Base-by-base conservation (phyloP, 2,329 filamentous ascomycete genomes). In the Colletotrichum endophyticum region DNA sequence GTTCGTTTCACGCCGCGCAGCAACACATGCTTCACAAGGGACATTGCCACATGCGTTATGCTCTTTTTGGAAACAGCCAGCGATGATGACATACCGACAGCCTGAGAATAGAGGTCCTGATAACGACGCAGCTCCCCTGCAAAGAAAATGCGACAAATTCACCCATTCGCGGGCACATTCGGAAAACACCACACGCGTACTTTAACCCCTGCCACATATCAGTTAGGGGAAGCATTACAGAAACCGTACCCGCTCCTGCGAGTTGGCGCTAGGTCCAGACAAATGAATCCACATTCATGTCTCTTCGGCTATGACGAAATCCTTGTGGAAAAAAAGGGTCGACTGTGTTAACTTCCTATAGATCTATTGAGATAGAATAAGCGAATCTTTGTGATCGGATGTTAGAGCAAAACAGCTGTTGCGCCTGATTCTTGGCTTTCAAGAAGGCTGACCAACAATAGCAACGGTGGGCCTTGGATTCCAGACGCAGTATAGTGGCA, bases 11-110 rank as follows among this genome's bases (percentile, higher is more conserved):
- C 70, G 90, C 85, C 0, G 86, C 87, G 0, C 87, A 89, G 76
- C 87, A 89, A 53, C 90, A 91, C 66, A 90, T 90, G 88, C 80
- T 81, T 0, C 84, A 81, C 16, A 90, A 88, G 71, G 86, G 87
- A 7, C 44, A 7, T 49, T 49, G 44, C 15, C 11, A 7, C 44
- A 13, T 49, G 11, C 6, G 44, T 49, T 22, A 49, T 49, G 19
- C 19, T 22, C 44, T 49, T n/a, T 22, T 49, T 49, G 44, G 44
- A 22, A n/a, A 49, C 3, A 0, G 19, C 44, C 44, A 49, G n/a
- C 3, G 19, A 22, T 22, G 8, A 49, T 49, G 39, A 0, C 39
- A n/a, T 39, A 3, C 36, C 0, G 1, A 44, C 8, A 44, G 0
- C 19, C 1, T 44, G 39, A 44, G 0, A 2, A 2, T n/a, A 0